A percentile compares a stretch with the other conserved stretches of the same genome.
Conservation (phyloP, 202 grass and related monocot species). For the Setaria italica region DNA sequence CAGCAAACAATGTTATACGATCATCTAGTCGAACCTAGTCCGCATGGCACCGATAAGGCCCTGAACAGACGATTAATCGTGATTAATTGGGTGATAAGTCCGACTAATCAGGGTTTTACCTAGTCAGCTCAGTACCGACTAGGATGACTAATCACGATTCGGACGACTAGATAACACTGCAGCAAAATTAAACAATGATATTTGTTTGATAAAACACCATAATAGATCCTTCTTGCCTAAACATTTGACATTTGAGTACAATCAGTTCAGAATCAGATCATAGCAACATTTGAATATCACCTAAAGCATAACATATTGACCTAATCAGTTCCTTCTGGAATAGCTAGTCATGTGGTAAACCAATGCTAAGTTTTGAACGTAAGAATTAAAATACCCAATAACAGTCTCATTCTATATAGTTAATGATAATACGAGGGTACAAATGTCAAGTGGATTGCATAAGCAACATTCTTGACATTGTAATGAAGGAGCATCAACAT, state of each 20-base stretch:
- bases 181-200: background rate
- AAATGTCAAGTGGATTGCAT: constrained; percentile 19
- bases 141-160: too few relatives aligned
- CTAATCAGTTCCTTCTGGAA: too few relatives aligned
- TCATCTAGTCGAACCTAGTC: too few relatives aligned
- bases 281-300: background rate
- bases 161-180: too few relatives aligned
- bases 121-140: too few relatives aligned
- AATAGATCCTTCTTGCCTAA: background rate
- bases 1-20: too few relatives aligned
- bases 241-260: background rate
- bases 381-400: constrained; percentile 5
- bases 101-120: too few relatives aligned
- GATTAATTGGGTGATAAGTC: too few relatives aligned
- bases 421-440: background rate
- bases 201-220: background rate
- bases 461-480: constrained; percentile 6
- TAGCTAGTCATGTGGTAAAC: too few relatives aligned
- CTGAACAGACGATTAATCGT: too few relatives aligned
- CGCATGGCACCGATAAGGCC: too few relatives aligned
- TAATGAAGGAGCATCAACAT: background rate
- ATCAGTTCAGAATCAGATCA: background rate
- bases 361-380: constrained; percentile 18
- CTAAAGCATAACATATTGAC: too few relatives aligned
- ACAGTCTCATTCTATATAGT: constrained; percentile 26